phyloP scores from a whole-genome alignment of 169 alveolate species.

The Cryptosporidium sp. region DNA sequence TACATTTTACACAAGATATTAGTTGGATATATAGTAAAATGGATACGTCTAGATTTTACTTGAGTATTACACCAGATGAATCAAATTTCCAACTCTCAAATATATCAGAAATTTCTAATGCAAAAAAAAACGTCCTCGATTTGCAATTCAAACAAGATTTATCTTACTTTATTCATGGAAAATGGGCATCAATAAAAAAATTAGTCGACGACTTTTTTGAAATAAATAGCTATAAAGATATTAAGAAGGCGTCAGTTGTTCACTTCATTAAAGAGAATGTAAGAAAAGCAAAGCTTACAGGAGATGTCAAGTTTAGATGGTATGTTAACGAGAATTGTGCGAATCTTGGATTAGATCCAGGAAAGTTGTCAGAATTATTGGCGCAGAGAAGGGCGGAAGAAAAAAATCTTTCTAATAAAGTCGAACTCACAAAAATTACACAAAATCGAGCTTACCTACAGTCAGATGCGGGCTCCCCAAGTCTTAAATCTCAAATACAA shows the following conservation, averaged over 20 bases:
- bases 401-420: background rate
- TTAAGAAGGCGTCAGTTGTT: conserved; percentile 30
- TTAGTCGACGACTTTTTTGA: conserved; percentile 39
- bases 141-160: conserved; percentile 25
- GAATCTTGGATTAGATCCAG: background rate
- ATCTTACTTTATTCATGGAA: conserved; percentile 53
- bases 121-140: background rate
- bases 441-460: conserved; percentile 22
- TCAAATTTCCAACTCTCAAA: background rate
- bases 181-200: conserved; percentile 26
- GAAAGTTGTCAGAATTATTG: conserved; percentile 25
- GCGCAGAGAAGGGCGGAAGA: conserved; percentile 27
- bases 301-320: conserved; percentile 51
- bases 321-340: conserved; percentile 30
- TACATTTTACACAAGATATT: conserved; percentile 25
- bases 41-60: background rate
- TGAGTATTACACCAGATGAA: background rate
- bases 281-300: conserved; percentile 12
- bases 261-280: conserved; percentile 49
- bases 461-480: background rate
- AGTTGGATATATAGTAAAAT: conserved; percentile 41
- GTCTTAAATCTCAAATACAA: background rate
- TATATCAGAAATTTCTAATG: background rate
- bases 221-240: conserved; percentile 15
- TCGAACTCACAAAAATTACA: background rate